These are phyloP conservation scores for Paecilomyces variotii DNA, from an alignment of 2,329 filamentous ascomycete genomes.

Conservation along the genomic window DNA sequence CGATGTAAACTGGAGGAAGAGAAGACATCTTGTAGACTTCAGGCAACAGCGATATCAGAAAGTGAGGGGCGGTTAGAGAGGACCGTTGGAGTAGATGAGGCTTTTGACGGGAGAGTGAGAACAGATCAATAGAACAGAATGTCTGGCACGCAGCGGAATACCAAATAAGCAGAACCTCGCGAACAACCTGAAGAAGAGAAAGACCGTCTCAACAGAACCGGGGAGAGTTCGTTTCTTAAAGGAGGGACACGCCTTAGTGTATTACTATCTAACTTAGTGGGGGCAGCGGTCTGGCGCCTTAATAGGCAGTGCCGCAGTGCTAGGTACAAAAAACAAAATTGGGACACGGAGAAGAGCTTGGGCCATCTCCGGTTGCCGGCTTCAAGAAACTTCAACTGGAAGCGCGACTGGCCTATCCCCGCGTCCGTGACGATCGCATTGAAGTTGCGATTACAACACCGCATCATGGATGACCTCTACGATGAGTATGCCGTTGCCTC, in stretches of 20 bases:
- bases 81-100: too few relatives aligned
- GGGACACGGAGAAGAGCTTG: not conserved
- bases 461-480: conserved; percentile 85
- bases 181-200: not conserved
- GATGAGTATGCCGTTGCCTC: conserved; percentile 61
- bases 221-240: not conserved
- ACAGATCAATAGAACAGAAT: not conserved
- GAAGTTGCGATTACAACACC: not conserved
- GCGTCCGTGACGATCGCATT: not conserved
- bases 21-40: conserved; percentile 56
- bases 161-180: not conserved
- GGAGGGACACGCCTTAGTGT: not conserved
- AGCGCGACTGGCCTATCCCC: not conserved
- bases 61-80: not conserved
- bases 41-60: conserved; percentile 3
- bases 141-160: not conserved
- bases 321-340: too few relatives aligned
- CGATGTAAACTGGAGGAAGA: conserved; percentile 87
- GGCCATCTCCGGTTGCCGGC: not conserved
- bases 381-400: not conserved
- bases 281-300: not conserved
- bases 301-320: not conserved
- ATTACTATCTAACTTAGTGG: not conserved
- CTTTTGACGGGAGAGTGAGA: not conserved
- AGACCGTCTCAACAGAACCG: not conserved